Evolutionary conservation across 345 rosid species (phyloP), one percentile per base, ranked within the genome.

Genomic region (Eucalyptus curtisii): DNA sequence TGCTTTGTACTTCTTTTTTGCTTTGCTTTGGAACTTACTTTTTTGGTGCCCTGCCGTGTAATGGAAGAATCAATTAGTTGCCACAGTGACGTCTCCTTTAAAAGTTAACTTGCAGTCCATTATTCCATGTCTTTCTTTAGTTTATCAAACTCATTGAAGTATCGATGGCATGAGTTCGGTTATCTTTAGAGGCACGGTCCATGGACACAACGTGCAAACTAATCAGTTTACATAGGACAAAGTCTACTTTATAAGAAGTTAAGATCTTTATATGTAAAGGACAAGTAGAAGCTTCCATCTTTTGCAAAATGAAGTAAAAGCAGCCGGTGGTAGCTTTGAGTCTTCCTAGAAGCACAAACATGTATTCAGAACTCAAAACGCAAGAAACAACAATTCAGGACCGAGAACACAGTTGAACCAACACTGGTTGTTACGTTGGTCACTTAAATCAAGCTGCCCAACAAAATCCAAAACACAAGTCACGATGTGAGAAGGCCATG

Each of bases 361-460:
- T n/a, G 76, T 4, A n/a, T 66, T 64, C 33, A 66, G 76, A n/a
- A 64, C 76, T 64, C 16, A 13, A 14, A 64, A 30, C 16, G 76
- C 76, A 4, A 64, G 1, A 64, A n/a, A 64, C 10, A 64, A 66
- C 76, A 13, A 66, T 14, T 66, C 2, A 66, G 20, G 40, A 4
- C 40, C 76, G 1, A 66, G 40, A 66, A 66, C 1, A 16, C 1
- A 66, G 17, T 66, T 66, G 76, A 66, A 15, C 40, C 76, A 66
- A 31, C 76, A n/a, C 76, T 15, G 76, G 3, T 66, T 1, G 76
- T 66, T 66, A 66, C 76, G n/a, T 66, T 3, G 6, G 76, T 31
- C 2, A n/a, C 76, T 3, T 0, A 2, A 4, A 31, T 66, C 76
- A 15, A n/a, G 40, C 11, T 22, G 40, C 11, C 22, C 11, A 3